These are phyloP conservation scores for Boletus sp. DNA, from an alignment of 768 basidiomycete species.

Conservation along the genomic window DNA sequence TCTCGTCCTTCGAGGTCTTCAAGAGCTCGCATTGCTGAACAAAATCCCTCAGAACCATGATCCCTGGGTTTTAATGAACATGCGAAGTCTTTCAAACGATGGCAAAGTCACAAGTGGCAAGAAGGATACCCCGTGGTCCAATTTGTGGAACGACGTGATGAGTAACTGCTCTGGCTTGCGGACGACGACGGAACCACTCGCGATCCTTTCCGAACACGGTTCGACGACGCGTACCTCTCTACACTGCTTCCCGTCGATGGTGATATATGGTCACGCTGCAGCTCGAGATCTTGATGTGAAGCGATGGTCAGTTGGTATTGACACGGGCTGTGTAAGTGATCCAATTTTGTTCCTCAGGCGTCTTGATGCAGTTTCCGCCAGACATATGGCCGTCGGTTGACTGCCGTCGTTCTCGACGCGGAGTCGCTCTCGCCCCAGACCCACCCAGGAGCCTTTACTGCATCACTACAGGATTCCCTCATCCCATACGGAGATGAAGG, in stretches of 20 bases:
- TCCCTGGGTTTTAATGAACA: slow-evolving; percentile 62
- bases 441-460: slow-evolving; percentile 12
- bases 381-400: slow-evolving; percentile 59
- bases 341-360: not conserved
- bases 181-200: slow-evolving; percentile 5
- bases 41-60: slow-evolving; percentile 73
- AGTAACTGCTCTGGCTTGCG: slow-evolving; percentile 51
- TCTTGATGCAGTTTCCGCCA: slow-evolving; percentile 17
- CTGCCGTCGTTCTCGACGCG: slow-evolving; percentile 60
- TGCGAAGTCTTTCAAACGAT: slow-evolving; percentile 37
- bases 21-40: slow-evolving; percentile 65
- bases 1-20: slow-evolving; percentile 45
- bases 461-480: slow-evolving; percentile 18
- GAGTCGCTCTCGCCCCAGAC: slow-evolving; percentile 14
- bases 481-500: slow-evolving; percentile 58
- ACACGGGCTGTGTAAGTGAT: slow-evolving; percentile 76
- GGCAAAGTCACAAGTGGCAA: slow-evolving; percentile 29
- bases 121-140: slow-evolving; percentile 69
- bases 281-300: slow-evolving; percentile 76
- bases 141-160: slow-evolving; percentile 71
- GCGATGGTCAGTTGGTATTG: slow-evolving; percentile 81
- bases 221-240: slow-evolving; percentile 28
- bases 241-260: slow-evolving; percentile 68
- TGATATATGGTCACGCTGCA: slow-evolving; percentile 89
- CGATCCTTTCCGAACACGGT: not conserved